Base-by-base conservation (phyloP, 441 rosid species). In the Arabidopsis hybrid region DNA sequence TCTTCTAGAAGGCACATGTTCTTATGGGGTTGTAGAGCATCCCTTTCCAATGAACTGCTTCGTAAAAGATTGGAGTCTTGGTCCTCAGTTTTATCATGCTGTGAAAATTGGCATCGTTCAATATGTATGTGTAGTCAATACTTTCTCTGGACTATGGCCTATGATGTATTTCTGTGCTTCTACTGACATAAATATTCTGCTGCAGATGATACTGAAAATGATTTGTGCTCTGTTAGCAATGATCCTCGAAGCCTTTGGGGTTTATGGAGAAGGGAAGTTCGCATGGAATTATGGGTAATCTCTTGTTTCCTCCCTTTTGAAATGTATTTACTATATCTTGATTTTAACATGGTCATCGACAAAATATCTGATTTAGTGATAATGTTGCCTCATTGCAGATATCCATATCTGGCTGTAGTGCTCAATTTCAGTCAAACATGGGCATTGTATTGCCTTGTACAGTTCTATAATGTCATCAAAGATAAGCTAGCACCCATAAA, bases 51-150 rank as follows among this genome's bases (percentile, higher is more conserved):
- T 94, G 70, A 94, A 85, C 70, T 88, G 85, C 66, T 84, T 79
- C 75, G 66, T 92, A 64, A 84, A 78, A 78, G 90, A 88, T 75
- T 94, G 99, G 99, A 80, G 79, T 76, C 94, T 94, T 65, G 99
- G 99, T 73, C 82, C 91, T 52, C 84, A 86, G 78, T 94, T 94
- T 83, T 94, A 94, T 75, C 61, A 92, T 68, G 89, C 97, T 74
- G 97, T 94, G 61, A 94, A 94, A 88, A 83, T 94, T 74, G 99
- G 99, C 85, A 94, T 94, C 31, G 97, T 94, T 72, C 99, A 94
- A 78, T 94, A 94, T 83, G 97, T 94, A 88, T 59, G 97, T 80
- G 26, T 57, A 77, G 65, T 38, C 66, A 47, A 47, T 69, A 46
- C 29, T 51, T 61, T 29, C 16, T 11, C 39, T 70, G 55, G 47